phyloP scores from a whole-genome alignment of 495 filamentous ascomycete species.

The Trichoderma gamsii region DNA sequence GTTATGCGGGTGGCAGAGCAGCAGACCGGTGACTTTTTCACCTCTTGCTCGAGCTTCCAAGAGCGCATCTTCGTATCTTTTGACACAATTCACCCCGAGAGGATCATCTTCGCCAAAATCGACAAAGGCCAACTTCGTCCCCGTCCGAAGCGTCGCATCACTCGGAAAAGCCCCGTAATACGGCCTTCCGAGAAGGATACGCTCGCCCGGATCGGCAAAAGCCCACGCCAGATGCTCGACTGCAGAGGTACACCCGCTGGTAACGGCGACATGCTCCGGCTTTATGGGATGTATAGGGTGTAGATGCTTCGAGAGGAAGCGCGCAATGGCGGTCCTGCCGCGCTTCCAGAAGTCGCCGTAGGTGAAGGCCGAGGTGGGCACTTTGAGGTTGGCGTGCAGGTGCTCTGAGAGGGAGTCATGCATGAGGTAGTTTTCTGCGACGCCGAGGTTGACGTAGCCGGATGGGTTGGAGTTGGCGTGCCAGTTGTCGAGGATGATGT shows the following conservation, averaged over 20 bases:
- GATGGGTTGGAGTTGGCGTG: slow-evolving; percentile 26
- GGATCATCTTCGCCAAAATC: slow-evolving; percentile 35
- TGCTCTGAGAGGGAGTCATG: slow-evolving; percentile 12
- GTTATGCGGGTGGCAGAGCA: slow-evolving; percentile 40
- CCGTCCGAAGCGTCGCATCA: slow-evolving; percentile 21
- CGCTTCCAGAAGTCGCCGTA: slow-evolving; percentile 23
- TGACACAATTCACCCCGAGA: slow-evolving; percentile 30
- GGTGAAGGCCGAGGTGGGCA: slow-evolving; percentile 22
- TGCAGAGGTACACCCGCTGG: slow-evolving; percentile 24
- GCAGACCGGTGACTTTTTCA: slow-evolving; percentile 33
- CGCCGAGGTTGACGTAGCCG: slow-evolving; percentile 26
- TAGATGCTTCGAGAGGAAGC: slow-evolving; percentile 23
- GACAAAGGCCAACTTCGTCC: slow-evolving; percentile 30
- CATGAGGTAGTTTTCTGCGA: slow-evolving; percentile 17
- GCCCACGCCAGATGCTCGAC: slow-evolving; percentile 26
- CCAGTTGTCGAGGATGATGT: slow-evolving; percentile 19
- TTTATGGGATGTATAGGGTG: slow-evolving; percentile 15
- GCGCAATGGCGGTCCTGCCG: slow-evolving; percentile 20
- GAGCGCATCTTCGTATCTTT: slow-evolving; percentile 37
- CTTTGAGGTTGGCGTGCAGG: slow-evolving; percentile 21
- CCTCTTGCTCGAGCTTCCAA: slow-evolving; percentile 20
- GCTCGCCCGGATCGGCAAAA: slow-evolving; percentile 22
- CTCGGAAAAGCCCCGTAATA: slow-evolving; percentile 23
- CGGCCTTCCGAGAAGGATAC: slow-evolving; percentile 23
- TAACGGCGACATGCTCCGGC: slow-evolving; percentile 22